Evolutionary conservation across 1,284 basidiomycete genomes (phyloP).

Genomic region (Ganoderma meredithae): DNA sequence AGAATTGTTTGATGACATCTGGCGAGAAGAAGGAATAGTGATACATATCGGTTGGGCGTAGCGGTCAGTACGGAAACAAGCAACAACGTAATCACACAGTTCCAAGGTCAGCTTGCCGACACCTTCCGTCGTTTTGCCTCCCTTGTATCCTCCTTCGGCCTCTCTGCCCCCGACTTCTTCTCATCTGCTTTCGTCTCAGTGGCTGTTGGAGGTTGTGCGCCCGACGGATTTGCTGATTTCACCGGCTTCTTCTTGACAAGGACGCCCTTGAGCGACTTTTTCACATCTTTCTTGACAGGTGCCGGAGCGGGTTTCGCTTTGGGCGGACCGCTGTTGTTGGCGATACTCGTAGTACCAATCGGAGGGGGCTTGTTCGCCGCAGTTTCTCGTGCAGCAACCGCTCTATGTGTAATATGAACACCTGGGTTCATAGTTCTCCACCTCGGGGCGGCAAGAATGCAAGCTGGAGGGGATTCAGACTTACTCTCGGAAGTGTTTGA

Average conservation of each 20-base stretch:
- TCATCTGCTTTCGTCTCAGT: slow-evolving; percentile 4
- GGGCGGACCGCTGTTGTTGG: slow-evolving; percentile 21
- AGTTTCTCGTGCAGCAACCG: slow-evolving; percentile 74
- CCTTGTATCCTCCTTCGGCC: slow-evolving; percentile 19
- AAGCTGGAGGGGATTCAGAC: slow-evolving; percentile 30
- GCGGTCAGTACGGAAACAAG: background rate
- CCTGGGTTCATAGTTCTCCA: slow-evolving; percentile 12
- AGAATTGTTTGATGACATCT: slow-evolving; percentile 6
- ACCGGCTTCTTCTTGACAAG: slow-evolving; percentile 74
- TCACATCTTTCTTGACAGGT: slow-evolving; percentile 59
- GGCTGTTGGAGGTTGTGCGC: slow-evolving; percentile 16
- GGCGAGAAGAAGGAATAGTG: slow-evolving; percentile 18
- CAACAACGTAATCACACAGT: background rate
- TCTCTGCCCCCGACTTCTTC: slow-evolving; percentile 13
- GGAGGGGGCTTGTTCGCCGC: slow-evolving; percentile 55
- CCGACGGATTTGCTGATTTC: slow-evolving; percentile 45
- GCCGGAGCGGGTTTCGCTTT: slow-evolving; percentile 43
- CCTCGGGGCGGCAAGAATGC: slow-evolving; percentile 18
- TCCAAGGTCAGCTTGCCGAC: slow-evolving; percentile 21
- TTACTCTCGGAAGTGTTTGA: slow-evolving; percentile 82
- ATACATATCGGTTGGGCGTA: slow-evolving; percentile 18
- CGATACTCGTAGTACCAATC: slow-evolving; percentile 20
- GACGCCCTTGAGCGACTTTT: slow-evolving; percentile 75
- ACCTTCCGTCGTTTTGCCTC: slow-evolving; percentile 30
- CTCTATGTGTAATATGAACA: slow-evolving; percentile 50